A percentile compares a stretch with the other conserved stretches of the same genome.
Evolutionary conservation across 1,284 basidiomycete species (phyloP).

Genomic region (Microbotryomycetes sp.): DNA sequence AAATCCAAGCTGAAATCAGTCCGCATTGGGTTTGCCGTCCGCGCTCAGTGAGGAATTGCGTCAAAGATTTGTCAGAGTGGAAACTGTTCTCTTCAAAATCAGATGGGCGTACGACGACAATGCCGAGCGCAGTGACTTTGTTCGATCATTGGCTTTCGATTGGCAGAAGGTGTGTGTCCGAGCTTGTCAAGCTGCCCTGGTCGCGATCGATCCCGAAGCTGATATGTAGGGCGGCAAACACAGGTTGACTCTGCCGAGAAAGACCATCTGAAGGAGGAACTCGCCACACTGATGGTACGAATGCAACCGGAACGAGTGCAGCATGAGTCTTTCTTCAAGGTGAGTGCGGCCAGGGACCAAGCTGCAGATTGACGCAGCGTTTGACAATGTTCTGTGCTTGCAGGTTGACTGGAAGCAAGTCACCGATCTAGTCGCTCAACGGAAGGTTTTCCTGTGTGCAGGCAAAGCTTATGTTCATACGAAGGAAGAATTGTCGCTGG

Average conservation of each 20-base stretch:
- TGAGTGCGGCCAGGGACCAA: slow-evolving; percentile 35
- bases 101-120: slow-evolving; percentile 68
- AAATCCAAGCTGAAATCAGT: neutral
- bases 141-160: slow-evolving; percentile 68
- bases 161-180: slow-evolving; percentile 58
- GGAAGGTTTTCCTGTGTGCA: slow-evolving; percentile 69
- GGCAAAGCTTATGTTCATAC: slow-evolving; percentile 89
- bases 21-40: neutral
- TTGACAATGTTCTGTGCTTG: slow-evolving; percentile 45
- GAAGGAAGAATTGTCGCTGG: slow-evolving; percentile 74
- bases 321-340: slow-evolving; percentile 64
- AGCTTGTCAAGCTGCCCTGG: too few species aligned
- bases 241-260: slow-evolving; percentile 62
- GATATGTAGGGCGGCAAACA: too few species aligned
- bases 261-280: slow-evolving; percentile 49
- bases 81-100: slow-evolving; percentile 74
- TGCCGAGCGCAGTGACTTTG: slow-evolving; percentile 62
- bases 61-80: slow-evolving; percentile 81
- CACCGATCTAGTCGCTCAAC: slow-evolving; percentile 79
- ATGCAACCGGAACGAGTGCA: slow-evolving; percentile 41
- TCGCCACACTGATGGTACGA: slow-evolving; percentile 49
- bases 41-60: slow-evolving; percentile 80
- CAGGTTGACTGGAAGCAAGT: slow-evolving; percentile 78
- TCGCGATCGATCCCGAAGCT: too few species aligned
- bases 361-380: neutral